Base-by-base conservation (phyloP, 345 rosid genomes). In the Pugionium dolabratum region DNA sequence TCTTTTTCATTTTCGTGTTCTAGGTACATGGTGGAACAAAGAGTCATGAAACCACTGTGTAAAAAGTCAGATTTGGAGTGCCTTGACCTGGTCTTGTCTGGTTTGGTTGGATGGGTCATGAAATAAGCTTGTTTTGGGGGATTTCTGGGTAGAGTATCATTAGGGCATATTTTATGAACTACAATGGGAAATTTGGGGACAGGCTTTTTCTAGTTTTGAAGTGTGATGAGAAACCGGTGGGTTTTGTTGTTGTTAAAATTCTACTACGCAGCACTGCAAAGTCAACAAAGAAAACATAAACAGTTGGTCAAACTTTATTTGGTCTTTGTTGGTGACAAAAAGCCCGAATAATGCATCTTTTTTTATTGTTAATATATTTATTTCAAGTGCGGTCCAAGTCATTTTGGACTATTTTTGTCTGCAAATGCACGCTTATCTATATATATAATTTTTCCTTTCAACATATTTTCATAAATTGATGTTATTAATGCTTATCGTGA, bases 11-110 rank as follows among this genome's bases (percentile, higher is more conserved):
- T 44, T 26, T 9, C 7, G 18, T 76, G 26, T 7, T 66, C 18
- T 52, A 83, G 87, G 79, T 81, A 69, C 70, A 71, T 88, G 75
- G 92, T 86, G 55, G 81, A 75, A 42, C 88, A 84, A 63, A 92
- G 92, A 10, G 84, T 87, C 45, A 80, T 88, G 70, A 88, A 86
- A 76, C 90, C 92, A 28, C 27, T 43, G 48, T 64, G 55, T 72
- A 43, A 65, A 52, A 66, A 18, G 56, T 72, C 76, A 58, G 70
- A 62, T 34, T 18, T 18, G 71, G 32, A 47, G 66, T 64, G 59
- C 65, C 47, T 39, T 42, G 48, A 56, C 46, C 60, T 59, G 48
- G 40, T 11, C 49, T 43, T 43, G 25, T 30, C 31, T 48, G 58
- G 28, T 39, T 55, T 41, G 60, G 60, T 69, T 35, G 27, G 65